phyloP scores from a whole-genome alignment of 2,329 filamentous ascomycete genomes.

The Fonsecaea nubica region DNA sequence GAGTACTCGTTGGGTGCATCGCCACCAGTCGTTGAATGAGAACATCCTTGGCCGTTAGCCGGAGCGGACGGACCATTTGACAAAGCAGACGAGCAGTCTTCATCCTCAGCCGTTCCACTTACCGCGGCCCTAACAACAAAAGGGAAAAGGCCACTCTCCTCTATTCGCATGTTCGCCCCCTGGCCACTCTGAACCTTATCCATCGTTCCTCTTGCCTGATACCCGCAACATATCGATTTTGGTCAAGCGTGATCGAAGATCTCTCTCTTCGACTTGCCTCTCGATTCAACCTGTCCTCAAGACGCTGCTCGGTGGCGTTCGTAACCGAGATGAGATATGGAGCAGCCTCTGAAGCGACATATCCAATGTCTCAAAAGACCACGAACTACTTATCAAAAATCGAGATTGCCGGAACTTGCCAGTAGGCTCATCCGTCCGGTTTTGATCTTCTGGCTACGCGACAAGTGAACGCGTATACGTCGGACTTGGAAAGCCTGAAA shows the following conservation, averaged over 20 bases:
- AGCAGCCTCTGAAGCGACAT: constrained; percentile 28
- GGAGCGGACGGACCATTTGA: not conserved
- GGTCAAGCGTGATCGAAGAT: constrained; percentile 35
- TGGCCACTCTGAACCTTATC: not conserved
- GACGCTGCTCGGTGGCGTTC: constrained; percentile 16
- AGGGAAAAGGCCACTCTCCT: not conserved
- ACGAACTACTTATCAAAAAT: not conserved
- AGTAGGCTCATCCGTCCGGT: not conserved
- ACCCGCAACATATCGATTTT: constrained; percentile 11
- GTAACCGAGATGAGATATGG: constrained; percentile 35
- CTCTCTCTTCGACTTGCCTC: constrained; percentile 32
- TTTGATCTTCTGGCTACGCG: not conserved
- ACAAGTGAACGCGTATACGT: not conserved
- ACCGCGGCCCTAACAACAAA: not conserved
- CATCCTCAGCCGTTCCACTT: not conserved
- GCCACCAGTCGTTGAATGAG: not conserved
- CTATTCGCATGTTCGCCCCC: not conserved
- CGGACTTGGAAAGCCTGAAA: constrained; percentile 10
- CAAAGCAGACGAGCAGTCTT: not conserved
- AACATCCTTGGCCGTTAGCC: not conserved
- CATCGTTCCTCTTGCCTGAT: not conserved
- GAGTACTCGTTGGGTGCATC: not conserved
- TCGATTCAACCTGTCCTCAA: constrained; percentile 28
- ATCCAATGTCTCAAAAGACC: constrained; percentile 23
- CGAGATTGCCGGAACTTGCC: not conserved